These are phyloP conservation scores for Podospora tetraspora DNA, from an alignment of 495 filamentous ascomycete species.

Conservation along the genomic window DNA sequence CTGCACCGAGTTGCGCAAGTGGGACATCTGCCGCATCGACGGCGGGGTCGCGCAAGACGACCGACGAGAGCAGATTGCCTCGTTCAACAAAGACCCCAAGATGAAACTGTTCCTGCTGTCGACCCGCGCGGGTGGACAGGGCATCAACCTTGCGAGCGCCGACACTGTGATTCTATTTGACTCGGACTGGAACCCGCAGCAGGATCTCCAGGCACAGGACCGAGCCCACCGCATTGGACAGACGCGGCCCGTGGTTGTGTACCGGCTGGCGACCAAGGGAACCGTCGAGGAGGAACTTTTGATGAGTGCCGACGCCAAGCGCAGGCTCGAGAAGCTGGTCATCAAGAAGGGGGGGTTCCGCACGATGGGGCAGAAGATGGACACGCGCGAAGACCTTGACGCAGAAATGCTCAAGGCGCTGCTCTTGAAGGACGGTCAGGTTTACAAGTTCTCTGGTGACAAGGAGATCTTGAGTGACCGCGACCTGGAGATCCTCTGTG, in stretches of 20 bases:
- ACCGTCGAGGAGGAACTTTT: conserved; percentile 89
- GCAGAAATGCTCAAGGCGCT: conserved; percentile 55
- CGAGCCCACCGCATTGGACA: conserved; percentile 93
- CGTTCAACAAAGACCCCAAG: conserved; percentile 69
- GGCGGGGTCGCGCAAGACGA: conserved; percentile 77
- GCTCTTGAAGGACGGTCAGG: conserved; percentile 59
- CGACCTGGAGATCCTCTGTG: conserved; percentile 74
- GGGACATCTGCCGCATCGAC: conserved; percentile 86
- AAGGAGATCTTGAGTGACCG: conserved; percentile 64
- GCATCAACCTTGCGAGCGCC: conserved; percentile 94
- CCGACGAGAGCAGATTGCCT: conserved; percentile 73
- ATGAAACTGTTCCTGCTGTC: conserved; percentile 80
- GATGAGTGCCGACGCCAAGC: conserved; percentile 84
- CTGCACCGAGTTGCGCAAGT: conserved; percentile 62
- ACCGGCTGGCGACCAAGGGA: conserved; percentile 85
- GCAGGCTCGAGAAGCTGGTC: conserved; percentile 88
- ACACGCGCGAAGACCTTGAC: conserved; percentile 46
- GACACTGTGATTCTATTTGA: conserved; percentile 97
- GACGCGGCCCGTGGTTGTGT: conserved; percentile 87
- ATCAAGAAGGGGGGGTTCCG: conserved; percentile 84
- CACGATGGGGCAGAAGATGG: conserved; percentile 56
- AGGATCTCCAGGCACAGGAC: conserved; percentile 94
- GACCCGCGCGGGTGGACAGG: conserved; percentile 88
- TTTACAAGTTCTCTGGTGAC: conserved; percentile 52
- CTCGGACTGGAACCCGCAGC: conserved; percentile 96